Percentiles rank a stretch among this genome's conserved stretches.
Evolutionary conservation across 2,329 filamentous ascomycete genomes (phyloP).

Genomic region (Phialophora expanda): DNA sequence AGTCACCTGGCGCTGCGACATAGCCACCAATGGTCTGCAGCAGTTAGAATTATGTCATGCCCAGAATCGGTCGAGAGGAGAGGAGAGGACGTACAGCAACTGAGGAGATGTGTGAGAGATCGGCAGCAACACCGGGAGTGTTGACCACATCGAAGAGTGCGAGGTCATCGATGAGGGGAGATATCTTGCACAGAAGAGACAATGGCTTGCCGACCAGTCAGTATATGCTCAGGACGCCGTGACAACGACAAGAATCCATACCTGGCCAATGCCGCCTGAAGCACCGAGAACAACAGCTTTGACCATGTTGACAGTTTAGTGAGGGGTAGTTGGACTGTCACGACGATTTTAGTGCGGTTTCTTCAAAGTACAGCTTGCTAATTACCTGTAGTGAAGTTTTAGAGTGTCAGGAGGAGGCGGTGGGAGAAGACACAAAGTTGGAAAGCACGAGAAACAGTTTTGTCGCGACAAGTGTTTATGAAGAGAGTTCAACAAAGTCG

Average conservation of each 20-base stretch:
- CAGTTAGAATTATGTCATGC: constrained; percentile 41
- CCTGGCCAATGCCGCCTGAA: constrained; percentile 98
- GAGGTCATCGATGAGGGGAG: constrained; percentile 86
- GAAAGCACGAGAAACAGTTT: neutral
- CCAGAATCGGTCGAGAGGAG: constrained; percentile 24
- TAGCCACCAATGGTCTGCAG: constrained; percentile 81
- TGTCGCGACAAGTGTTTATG: constrained; percentile 4
- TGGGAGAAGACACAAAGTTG: neutral
- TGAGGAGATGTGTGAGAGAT: constrained; percentile 96
- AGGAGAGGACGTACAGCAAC: constrained; percentile 66
- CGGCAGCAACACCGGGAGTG: constrained; percentile 92
- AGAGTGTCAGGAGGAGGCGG: neutral
- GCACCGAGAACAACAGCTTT: constrained; percentile 82
- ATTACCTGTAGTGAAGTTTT: constrained; percentile 5
- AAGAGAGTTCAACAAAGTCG: constrained; percentile 19
- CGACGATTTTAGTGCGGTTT: neutral
- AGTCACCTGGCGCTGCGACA: constrained; percentile 66
- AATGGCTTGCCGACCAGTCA: constrained; percentile 68
- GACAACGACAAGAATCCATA: constrained; percentile 49
- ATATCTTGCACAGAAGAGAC: constrained; percentile 93
- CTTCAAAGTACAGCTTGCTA: neutral
- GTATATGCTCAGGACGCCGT: constrained; percentile 1
- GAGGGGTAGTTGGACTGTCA: constrained; percentile 30
- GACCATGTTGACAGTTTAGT: constrained; percentile 51
- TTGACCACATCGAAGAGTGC: constrained; percentile 99